Evolutionary conservation across 2,329 filamentous ascomycete species (phyloP).

Genomic region (Colletotrichum godetiae): DNA sequence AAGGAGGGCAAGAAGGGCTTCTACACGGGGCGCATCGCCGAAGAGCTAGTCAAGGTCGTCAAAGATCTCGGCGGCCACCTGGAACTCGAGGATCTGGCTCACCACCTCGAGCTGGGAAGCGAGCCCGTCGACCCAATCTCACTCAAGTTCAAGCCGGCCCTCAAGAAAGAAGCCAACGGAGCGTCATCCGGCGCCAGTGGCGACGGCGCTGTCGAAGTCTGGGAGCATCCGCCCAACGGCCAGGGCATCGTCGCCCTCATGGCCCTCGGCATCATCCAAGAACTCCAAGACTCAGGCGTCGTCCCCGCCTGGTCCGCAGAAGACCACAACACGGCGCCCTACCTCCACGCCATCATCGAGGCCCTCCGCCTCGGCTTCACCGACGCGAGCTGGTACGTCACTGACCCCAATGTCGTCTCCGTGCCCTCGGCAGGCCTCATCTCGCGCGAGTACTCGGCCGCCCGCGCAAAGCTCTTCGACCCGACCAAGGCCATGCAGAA

Average conservation of each 20-base stretch:
- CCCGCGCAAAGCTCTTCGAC: slow-evolving; percentile 71
- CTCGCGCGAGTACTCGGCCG: slow-evolving; percentile 77
- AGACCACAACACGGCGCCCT: slow-evolving; percentile 85
- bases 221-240: slow-evolving; percentile 97
- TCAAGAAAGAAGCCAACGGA: slow-evolving; percentile 12
- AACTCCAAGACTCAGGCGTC: slow-evolving; percentile 79
- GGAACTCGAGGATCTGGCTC: slow-evolving; percentile 81
- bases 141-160: slow-evolving; percentile 71
- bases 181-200: slow-evolving; percentile 31
- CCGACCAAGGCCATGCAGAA: slow-evolving; percentile 69
- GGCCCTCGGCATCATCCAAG: slow-evolving; percentile 90
- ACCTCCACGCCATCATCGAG: slow-evolving; percentile 90
- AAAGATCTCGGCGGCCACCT: slow-evolving; percentile 81
- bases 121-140: slow-evolving; percentile 90
- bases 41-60: slow-evolving; percentile 83
- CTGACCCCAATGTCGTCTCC: slow-evolving; percentile 79
- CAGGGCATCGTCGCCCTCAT: slow-evolving; percentile 96
- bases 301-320: slow-evolving; percentile 76
- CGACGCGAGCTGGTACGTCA: slow-evolving; percentile 90
- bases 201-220: slow-evolving; percentile 73
- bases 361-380: slow-evolving; percentile 89
- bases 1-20: slow-evolving; percentile 89
- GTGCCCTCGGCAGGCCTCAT: slow-evolving; percentile 80
- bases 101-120: slow-evolving; percentile 75
- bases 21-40: slow-evolving; percentile 86